These are phyloP conservation scores for Xylaria venustula DNA, from an alignment of 495 filamentous ascomycete species.

Conservation along the genomic window DNA sequence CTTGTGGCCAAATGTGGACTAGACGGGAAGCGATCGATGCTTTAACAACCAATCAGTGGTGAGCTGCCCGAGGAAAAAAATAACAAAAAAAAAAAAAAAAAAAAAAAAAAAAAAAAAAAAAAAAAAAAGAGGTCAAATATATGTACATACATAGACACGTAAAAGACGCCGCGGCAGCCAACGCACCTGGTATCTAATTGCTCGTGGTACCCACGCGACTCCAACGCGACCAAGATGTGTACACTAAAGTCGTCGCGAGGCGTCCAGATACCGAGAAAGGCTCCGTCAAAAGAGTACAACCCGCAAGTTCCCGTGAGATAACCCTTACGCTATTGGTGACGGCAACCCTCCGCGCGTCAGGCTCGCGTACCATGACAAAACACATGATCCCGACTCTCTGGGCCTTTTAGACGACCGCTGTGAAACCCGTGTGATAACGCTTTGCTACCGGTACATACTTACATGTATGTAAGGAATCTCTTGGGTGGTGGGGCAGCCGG, in stretches of 20 bases:
- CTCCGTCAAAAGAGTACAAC: not conserved
- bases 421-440: not conserved
- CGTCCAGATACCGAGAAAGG: slow-evolving; percentile 12
- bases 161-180: slow-evolving; percentile 12
- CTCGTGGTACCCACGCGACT: not conserved
- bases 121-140: too few relatives aligned
- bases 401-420: not conserved
- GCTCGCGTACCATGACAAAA: not conserved
- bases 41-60: slow-evolving; percentile 6
- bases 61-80: not conserved
- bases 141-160: slow-evolving; percentile 10
- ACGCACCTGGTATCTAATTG: slow-evolving; percentile 2
- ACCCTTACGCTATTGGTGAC: not conserved
- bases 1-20: slow-evolving; percentile 9
- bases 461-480: not conserved
- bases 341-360: not conserved
- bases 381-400: not conserved
- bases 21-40: slow-evolving; percentile 5
- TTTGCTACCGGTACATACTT: too few relatives aligned
- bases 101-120: not conserved
- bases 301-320: not conserved
- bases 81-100: not conserved
- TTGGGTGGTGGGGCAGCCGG: slow-evolving; percentile 1
- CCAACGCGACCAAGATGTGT: not conserved
- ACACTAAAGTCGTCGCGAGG: not conserved